Evolutionary conservation across 2,329 filamentous ascomycete species (phyloP).

Genomic region (Fulvia fulva): DNA sequence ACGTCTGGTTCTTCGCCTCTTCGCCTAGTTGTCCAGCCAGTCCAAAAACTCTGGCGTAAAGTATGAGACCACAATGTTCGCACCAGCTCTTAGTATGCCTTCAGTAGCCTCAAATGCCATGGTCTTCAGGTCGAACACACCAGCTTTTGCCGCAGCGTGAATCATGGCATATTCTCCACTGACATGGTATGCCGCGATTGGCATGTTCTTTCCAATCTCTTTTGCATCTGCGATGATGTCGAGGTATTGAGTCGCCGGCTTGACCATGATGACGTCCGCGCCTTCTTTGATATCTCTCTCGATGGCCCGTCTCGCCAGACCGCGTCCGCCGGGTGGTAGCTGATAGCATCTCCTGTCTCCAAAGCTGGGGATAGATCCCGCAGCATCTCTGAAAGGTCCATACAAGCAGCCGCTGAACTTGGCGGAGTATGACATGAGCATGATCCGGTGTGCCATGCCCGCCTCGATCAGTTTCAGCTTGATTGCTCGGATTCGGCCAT

Average conservation of each 20-base stretch:
- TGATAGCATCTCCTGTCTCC: constrained; percentile 97
- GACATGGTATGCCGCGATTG: constrained; percentile 93
- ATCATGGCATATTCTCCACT: constrained; percentile 98
- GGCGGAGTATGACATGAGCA: constrained; percentile 96
- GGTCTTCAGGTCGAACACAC: constrained; percentile 88
- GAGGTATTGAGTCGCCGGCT: constrained; percentile 90
- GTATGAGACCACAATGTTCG: constrained; percentile 89
- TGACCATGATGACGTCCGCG: constrained; percentile 98
- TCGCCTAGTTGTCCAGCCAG: constrained; percentile 47
- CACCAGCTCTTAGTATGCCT: constrained; percentile 86
- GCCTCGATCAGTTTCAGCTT: constrained; percentile 97
- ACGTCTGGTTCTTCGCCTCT: neutral
- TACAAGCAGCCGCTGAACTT: constrained; percentile 97
- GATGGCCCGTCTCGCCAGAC: constrained; percentile 86
- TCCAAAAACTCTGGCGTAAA: constrained; percentile 78
- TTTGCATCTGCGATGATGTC: constrained; percentile 98
- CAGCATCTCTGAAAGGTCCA: constrained; percentile 94
- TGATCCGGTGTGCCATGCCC: constrained; percentile 82
- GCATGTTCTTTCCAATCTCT: constrained; percentile 85
- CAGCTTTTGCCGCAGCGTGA: constrained; percentile 87
- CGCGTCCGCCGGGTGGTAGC: constrained; percentile 85
- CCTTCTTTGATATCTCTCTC: constrained; percentile 86
- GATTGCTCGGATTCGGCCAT: constrained; percentile 93
- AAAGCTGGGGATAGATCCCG: constrained; percentile 84
- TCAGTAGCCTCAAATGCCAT: constrained; percentile 96